phyloP scores from a whole-genome alignment of 352 stramenopile genomes.

The Globisporangium carolinianum region DNA sequence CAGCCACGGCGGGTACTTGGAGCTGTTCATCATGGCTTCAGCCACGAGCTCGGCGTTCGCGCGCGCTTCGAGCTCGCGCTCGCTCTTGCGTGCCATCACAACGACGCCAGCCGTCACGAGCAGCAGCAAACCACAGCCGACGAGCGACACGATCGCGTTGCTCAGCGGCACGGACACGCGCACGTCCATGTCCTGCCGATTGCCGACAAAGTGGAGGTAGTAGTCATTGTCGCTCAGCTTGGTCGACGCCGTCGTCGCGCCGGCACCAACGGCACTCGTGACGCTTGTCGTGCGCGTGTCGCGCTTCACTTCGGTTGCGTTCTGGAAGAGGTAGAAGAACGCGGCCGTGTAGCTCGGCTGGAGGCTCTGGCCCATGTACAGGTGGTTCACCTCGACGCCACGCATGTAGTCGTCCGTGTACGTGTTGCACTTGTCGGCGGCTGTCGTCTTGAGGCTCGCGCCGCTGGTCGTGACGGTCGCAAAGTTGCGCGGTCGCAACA shows the following conservation, averaged over 20 bases:
- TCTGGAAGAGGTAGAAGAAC: constrained; percentile 31
- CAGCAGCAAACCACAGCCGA: constrained; percentile 3
- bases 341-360: constrained; percentile 28
- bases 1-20: constrained; percentile 8
- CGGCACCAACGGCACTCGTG: neutral
- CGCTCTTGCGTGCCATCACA: neutral
- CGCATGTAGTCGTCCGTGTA: constrained; percentile 9
- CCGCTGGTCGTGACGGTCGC: neutral
- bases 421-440: neutral
- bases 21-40: constrained; percentile 6
- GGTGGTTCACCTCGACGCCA: constrained; percentile 23
- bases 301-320: constrained; percentile 8
- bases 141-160: constrained; percentile 8
- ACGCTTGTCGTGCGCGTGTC: neutral
- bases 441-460: neutral
- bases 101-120: neutral
- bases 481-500: constrained; percentile 12
- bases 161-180: constrained; percentile 3
- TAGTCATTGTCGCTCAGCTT: neutral
- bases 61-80: neutral
- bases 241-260: neutral
- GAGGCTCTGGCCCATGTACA: constrained; percentile 32
- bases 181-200: constrained; percentile 7
- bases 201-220: constrained; percentile 5
- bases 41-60: constrained; percentile 2